phyloP scores from a whole-genome alignment of 2,329 filamentous ascomycete species.

The Drechslerella dactyloides region DNA sequence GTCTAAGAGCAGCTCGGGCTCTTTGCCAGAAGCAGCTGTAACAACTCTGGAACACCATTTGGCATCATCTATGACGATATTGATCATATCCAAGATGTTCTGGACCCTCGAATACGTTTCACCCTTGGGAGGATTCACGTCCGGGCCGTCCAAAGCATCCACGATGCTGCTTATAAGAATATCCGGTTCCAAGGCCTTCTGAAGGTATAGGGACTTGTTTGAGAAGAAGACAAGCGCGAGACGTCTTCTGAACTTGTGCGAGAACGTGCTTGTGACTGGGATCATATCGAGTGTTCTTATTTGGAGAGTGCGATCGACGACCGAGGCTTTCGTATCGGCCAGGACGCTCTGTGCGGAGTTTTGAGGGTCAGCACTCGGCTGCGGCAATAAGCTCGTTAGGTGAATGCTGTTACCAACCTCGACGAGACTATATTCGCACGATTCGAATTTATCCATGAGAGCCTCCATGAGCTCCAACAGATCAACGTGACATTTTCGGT shows the following conservation, averaged over 20 bases:
- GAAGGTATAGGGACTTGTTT: conserved; percentile 57
- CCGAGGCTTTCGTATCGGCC: conserved; percentile 62
- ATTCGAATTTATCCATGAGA: conserved; percentile 57
- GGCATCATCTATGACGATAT: conserved; percentile 74
- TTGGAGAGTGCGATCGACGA: conserved; percentile 64
- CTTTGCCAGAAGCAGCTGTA: conserved; percentile 54
- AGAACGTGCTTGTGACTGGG: conserved; percentile 62
- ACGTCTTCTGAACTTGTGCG: conserved; percentile 69
- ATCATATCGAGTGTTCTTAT: conserved; percentile 67
- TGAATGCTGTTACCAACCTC: neutral
- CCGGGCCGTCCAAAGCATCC: conserved; percentile 60
- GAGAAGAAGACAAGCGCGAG: conserved; percentile 70
- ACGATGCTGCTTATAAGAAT: conserved; percentile 60
- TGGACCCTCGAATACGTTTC: conserved; percentile 72
- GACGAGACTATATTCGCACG: conserved; percentile 58
- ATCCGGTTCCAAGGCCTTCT: conserved; percentile 57
- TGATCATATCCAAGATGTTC: conserved; percentile 71
- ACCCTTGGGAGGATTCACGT: conserved; percentile 64
- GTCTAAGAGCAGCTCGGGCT: conserved; percentile 47
- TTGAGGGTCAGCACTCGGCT: neutral
- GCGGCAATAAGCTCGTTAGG: no score
- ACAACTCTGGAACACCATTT: conserved; percentile 55
- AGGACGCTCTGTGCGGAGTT: conserved; percentile 60
- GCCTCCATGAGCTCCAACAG: conserved; percentile 16
- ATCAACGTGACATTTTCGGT: conserved; percentile 21